Evolutionary conservation across 108 stramenopile genomes (phyloP), one percentile per base, ranked within the genome.

Genomic region (Pseudonitzschia pungens): DNA sequence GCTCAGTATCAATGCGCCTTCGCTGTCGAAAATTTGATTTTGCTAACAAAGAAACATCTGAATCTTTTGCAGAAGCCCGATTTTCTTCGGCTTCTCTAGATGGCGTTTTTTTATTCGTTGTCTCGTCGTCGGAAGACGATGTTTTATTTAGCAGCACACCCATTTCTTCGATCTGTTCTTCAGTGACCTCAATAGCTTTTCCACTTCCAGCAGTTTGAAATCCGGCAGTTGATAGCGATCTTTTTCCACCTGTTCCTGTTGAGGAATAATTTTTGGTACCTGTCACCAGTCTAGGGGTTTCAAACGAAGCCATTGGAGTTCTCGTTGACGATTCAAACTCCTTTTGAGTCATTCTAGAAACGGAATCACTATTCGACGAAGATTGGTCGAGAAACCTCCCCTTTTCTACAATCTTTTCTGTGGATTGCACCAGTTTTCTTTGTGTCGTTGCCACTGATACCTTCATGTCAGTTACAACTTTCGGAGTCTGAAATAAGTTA

Each of bases 171-270:
- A 78, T 12, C n/a, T 41, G 16, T 33, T 83, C 82, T 10, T 79
- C 75, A 10, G 72, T 54, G 1, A 83, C 70, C 18, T 42, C 18
- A 24, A 79, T 71, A 10, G 55, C 16, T 51, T 22, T 69, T 43
- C 78, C 75, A 22, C 28, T 68, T 36, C 78, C 77, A 36, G 81
- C 81, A 41, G 73, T 77, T 48, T 69, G 76, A 22, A 81, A 81
- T 4, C 14, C 36, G 22, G 59, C 22, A 9, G 42, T 27, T 21
- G 44, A 24, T 6, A 0, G 2, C 8, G 44, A 18, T 24, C 41
- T 29, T 55, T 54, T 54, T 54, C 29, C 29, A 9, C 53, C 31
- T 29, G 57, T n/a, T 26, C 15, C 26, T 58, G 9, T 24, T 27
- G 65, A 52, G 65, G 40, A 33, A 69, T 32, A 20, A 15, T 68